Base-by-base conservation (phyloP, 768 basidiomycete species). In the Leccinum broughii region DNA sequence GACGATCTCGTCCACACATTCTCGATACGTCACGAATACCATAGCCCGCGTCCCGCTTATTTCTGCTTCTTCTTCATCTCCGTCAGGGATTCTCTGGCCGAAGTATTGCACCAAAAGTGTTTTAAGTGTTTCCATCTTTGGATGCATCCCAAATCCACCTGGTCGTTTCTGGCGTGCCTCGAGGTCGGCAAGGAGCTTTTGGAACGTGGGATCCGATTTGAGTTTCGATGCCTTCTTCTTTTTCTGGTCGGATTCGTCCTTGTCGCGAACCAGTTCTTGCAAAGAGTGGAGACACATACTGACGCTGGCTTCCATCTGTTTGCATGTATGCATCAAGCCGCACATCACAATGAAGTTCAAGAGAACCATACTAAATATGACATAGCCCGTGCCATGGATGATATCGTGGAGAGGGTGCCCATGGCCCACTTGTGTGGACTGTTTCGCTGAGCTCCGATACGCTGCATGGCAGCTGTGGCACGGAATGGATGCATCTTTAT, bases 21-120 rank as follows among this genome's bases (percentile, higher is more conserved):
- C 87, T 58, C 97, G 80, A 72, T 85, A 95, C n/a, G 90, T 88
- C 55, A 90, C 89, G 70, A 98, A 99, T 17, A 99, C 92, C 90
- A 98, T 99, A 20, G 89, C 92, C 62, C 88, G 83, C 2, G 93
- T 93, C 51, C 67, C 72, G 28, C 66, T 70, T 14, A 64, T 68
- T 24, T 66, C 75, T 4, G 1, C 54, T 15, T 57, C 55, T 10
- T 54, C 69, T 13, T 72, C 80, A 20, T 75, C 75, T 7, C 81
- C 80, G 58, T 83, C 77, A 4, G 81, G 83, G 35, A 71, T 64
- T 53, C 60, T 59, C 55, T 64, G 64, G 34, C 72, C 72, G 69
- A 98, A 97, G 73, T 97, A 90, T 49, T 92, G 84, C 17, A 95
- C 74, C 6, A 93, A 77, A 30, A 98, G 77, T 3, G 79, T 77